Evolutionary conservation across 495 filamentous ascomycete genomes (phyloP).

Genomic region (Aspergillus homomorphus): DNA sequence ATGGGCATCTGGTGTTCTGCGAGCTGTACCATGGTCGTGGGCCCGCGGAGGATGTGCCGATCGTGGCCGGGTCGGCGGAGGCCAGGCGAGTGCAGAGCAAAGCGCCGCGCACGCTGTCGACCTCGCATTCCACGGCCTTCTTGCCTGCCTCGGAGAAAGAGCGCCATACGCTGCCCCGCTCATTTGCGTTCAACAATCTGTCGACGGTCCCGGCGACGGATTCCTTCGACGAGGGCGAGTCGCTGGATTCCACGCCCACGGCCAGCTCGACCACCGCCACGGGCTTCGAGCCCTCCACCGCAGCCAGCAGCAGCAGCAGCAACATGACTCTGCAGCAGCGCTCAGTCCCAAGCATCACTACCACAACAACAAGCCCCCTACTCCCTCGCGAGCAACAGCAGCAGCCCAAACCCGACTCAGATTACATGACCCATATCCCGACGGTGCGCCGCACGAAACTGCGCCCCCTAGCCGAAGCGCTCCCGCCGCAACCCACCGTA

Average conservation of each 20-base stretch:
- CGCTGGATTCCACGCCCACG: slow-evolving; percentile 42
- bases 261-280: slow-evolving; percentile 62
- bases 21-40: slow-evolving; percentile 72
- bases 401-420: slow-evolving; percentile 38
- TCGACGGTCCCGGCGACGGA: slow-evolving; percentile 31
- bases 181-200: slow-evolving; percentile 44
- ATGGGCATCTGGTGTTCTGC: slow-evolving; percentile 73
- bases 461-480: slow-evolving; percentile 53
- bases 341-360: slow-evolving; percentile 10
- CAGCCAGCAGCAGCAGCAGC: slow-evolving; percentile 4
- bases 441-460: slow-evolving; percentile 52
- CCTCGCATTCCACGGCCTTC: slow-evolving; percentile 38
- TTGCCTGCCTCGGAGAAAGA: slow-evolving; percentile 30
- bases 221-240: slow-evolving; percentile 25
- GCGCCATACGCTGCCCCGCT: slow-evolving; percentile 43
- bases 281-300: slow-evolving; percentile 48
- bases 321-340: slow-evolving; percentile 27
- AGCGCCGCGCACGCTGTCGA: slow-evolving; percentile 34
- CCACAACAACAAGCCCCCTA: too few relatives aligned
- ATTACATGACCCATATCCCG: slow-evolving; percentile 52
- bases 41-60: slow-evolving; percentile 61
- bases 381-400: too few relatives aligned
- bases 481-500: slow-evolving; percentile 60
- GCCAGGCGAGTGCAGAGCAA: slow-evolving; percentile 26
- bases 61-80: slow-evolving; percentile 46